These are phyloP conservation scores for Anthracocystis setariae DNA, from an alignment of 1,284 basidiomycete species.

Conservation along the genomic window DNA sequence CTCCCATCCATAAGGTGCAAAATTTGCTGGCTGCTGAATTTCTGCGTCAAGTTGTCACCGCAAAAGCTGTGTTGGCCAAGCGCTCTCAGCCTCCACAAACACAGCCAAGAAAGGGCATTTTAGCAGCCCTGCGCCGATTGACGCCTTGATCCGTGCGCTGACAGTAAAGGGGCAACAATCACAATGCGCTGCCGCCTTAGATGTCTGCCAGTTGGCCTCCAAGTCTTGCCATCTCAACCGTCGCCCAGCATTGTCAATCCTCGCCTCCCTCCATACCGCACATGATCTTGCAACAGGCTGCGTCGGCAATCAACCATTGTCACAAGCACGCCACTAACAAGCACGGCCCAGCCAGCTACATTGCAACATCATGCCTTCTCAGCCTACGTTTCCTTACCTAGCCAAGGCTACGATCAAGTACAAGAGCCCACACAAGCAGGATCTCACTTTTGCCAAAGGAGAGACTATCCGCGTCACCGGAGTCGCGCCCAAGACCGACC, in stretches of 20 bases:
- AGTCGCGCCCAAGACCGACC: constrained; percentile 49
- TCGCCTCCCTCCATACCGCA: too few species aligned
- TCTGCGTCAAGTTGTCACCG: constrained; percentile 1
- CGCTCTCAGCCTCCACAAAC: constrained; percentile 8
- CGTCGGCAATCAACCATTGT: constrained; percentile 4
- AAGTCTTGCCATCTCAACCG: too few species aligned
- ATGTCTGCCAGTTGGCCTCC: neutral
- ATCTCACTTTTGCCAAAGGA: constrained; percentile 64
- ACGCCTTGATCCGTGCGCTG: constrained; percentile 13
- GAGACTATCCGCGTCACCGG: constrained; percentile 62
- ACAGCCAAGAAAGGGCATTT: neutral
- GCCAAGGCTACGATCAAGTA: constrained; percentile 60
- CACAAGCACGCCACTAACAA: constrained; percentile 6
- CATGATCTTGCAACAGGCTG: neutral
- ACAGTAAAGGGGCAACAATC: neutral
- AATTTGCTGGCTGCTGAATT: neutral
- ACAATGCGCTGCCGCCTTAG: constrained; percentile 9
- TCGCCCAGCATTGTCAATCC: too few species aligned
- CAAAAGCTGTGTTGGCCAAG: neutral
- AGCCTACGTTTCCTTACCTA: constrained; percentile 41
- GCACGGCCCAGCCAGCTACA: constrained; percentile 6
- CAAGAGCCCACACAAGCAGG: constrained; percentile 63
- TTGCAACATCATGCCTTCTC: constrained; percentile 20
- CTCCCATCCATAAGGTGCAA: too few species aligned
- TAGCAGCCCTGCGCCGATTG: neutral